phyloP scores from a whole-genome alignment of 441 rosid species.

The Hura crepitans region DNA sequence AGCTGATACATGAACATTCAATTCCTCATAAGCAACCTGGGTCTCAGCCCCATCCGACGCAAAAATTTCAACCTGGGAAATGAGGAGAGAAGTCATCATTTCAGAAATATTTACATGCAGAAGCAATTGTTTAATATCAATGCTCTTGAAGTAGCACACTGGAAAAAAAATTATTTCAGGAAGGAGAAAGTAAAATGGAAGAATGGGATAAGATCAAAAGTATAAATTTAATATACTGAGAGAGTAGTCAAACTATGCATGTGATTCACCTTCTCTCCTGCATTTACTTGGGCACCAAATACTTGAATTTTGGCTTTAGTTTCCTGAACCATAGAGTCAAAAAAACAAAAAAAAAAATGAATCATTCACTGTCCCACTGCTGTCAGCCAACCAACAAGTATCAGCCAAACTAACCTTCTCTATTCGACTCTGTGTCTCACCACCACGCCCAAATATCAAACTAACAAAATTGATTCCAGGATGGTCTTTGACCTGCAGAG shows the following conservation, averaged over 20 bases:
- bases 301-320: constrained; percentile 77
- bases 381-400: background rate
- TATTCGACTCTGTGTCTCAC: constrained; percentile 65
- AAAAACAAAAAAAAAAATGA: background rate
- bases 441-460: constrained; percentile 71
- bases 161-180: background rate
- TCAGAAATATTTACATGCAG: constrained; percentile 1
- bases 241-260: constrained; percentile 6
- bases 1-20: constrained; percentile 64
- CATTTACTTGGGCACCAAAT: constrained; percentile 48
- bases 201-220: constrained; percentile 9
- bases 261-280: constrained; percentile 60
- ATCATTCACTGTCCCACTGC: background rate
- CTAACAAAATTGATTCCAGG: constrained; percentile 68
- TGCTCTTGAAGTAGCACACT: background rate
- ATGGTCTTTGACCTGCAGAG: constrained; percentile 61
- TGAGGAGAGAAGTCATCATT: background rate
- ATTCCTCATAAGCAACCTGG: constrained; percentile 48
- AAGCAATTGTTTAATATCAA: background rate
- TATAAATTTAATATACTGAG: background rate
- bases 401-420: constrained; percentile 52
- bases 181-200: constrained; percentile 2
- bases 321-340: constrained; percentile 46
- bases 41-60: constrained; percentile 49
- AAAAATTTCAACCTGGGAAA: constrained; percentile 64